These are phyloP conservation scores for Tilletia horrida DNA, from an alignment of 1,284 basidiomycete species.

Conservation along the genomic window DNA sequence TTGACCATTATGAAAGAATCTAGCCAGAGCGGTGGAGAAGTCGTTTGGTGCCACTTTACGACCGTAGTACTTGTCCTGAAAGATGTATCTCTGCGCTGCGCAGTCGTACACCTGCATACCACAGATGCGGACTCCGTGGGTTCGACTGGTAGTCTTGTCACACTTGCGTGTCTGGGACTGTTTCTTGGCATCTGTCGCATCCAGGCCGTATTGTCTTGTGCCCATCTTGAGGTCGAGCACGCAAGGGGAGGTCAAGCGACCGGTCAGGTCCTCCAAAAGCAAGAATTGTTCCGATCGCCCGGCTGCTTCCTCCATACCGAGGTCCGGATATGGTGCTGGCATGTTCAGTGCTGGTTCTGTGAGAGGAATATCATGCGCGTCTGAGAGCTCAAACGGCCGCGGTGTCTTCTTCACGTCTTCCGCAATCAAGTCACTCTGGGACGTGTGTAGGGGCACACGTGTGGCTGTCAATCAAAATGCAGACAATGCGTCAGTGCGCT, in stretches of 20 bases:
- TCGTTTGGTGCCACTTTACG: slow-evolving; percentile 80
- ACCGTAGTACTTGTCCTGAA: slow-evolving; percentile 95
- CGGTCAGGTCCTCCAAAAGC: slow-evolving; percentile 97
- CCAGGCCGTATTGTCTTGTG: slow-evolving; percentile 94
- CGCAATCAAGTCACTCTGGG: not conserved
- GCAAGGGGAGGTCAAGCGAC: slow-evolving; percentile 85
- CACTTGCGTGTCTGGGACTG: slow-evolving; percentile 98
- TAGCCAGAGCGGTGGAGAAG: slow-evolving; percentile 74
- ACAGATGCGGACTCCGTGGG: slow-evolving; percentile 86
- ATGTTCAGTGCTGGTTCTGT: not conserved
- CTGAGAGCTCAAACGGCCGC: slow-evolving; percentile 13
- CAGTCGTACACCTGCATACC: slow-evolving; percentile 83
- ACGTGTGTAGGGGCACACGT: not conserved
- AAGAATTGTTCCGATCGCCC: slow-evolving; percentile 93
- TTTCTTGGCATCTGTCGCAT: slow-evolving; percentile 88
- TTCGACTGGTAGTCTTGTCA: slow-evolving; percentile 86
- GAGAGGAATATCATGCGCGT: not conserved
- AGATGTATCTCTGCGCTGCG: slow-evolving; percentile 68
- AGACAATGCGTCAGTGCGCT: too few species aligned
- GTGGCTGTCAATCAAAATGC: not conserved
- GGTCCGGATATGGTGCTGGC: not conserved
- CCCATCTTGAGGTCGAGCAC: slow-evolving; percentile 99
- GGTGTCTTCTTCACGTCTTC: slow-evolving; percentile 19
- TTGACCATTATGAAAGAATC: slow-evolving; percentile 82
- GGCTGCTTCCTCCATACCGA: slow-evolving; percentile 19